Evolutionary conservation across 352 stramenopile species (phyloP).

Genomic region (Phytophthora hibernalis): DNA sequence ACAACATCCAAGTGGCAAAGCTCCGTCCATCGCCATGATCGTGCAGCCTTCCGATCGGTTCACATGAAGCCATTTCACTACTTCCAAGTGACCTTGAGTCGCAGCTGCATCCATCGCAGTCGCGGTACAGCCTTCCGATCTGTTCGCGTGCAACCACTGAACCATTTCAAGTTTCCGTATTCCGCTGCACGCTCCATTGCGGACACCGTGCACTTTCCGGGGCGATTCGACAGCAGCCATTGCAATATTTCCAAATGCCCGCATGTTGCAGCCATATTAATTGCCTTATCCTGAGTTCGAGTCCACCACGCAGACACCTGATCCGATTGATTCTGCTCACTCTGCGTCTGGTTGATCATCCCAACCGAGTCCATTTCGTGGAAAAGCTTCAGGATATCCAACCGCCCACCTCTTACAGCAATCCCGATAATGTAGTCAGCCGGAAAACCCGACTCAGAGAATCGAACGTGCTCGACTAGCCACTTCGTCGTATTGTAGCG

Average conservation of each 20-base stretch:
- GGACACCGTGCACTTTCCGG: not conserved
- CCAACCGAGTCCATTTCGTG: not conserved
- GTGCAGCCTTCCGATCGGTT: conserved; percentile 9
- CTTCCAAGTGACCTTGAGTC: not conserved
- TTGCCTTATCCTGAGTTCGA: conserved; percentile 1
- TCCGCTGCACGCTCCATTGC: too few relatives aligned
- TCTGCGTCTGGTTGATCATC: not conserved
- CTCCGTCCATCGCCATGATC: not conserved
- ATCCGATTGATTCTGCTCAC: not conserved
- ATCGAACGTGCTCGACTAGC: conserved; percentile 2
- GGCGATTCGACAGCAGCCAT: not conserved
- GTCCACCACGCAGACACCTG: not conserved
- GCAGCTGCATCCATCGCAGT: not conserved
- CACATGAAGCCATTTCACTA: not conserved
- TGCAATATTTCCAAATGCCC: not conserved
- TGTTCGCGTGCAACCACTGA: too few relatives aligned
- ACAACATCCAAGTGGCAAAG: conserved; percentile 3
- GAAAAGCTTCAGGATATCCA: conserved; percentile 5
- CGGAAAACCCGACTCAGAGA: not conserved
- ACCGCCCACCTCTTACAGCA: too few relatives aligned
- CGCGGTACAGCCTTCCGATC: too few relatives aligned
- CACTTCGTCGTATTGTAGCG: conserved; percentile 3
- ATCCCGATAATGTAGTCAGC: not conserved
- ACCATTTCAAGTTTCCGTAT: too few relatives aligned
- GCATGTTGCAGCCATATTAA: not conserved